These are phyloP conservation scores for Penicillium sp. DNA, from an alignment of 2,329 filamentous ascomycete genomes.

Conservation along the genomic window DNA sequence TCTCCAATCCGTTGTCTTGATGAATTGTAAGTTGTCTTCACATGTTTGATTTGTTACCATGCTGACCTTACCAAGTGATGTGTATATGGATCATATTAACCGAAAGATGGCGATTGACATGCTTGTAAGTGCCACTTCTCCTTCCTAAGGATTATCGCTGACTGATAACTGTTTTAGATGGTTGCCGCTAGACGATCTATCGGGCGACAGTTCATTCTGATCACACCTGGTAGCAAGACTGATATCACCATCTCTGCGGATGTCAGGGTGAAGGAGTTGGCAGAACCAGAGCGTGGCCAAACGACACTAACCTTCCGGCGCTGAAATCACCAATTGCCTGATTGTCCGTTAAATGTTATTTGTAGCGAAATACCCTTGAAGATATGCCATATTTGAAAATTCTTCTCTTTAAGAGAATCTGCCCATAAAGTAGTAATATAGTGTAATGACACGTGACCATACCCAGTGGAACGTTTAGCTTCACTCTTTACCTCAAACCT, in stretches of 20 bases:
- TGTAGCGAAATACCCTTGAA: conserved; percentile 7
- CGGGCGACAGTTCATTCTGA: conserved; percentile 93
- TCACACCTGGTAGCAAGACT: conserved; percentile 82
- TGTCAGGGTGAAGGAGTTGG: conserved; percentile 46
- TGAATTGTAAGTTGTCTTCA: conserved; percentile 65
- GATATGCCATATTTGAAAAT: background rate
- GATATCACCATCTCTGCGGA: conserved; percentile 47
- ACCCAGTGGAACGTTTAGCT: conserved; percentile 6
- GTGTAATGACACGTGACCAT: conserved; percentile 4
- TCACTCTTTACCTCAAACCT: conserved; percentile 10
- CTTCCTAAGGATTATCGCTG: conserved; percentile 1
- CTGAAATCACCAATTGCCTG: background rate
- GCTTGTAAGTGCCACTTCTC: conserved; percentile 62
- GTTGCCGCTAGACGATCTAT: conserved; percentile 78
- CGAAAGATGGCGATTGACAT: conserved; percentile 88
- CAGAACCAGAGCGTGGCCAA: conserved; percentile 47
- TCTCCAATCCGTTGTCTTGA: conserved; percentile 92
- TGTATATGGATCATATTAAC: conserved; percentile 99
- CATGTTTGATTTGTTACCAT: background rate
- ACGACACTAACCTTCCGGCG: conserved; percentile 37
- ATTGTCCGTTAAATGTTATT: background rate
- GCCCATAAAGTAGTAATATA: background rate
- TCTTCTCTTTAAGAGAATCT: background rate
- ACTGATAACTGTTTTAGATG: conserved; percentile 55
- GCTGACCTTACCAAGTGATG: conserved; percentile 57